These are phyloP conservation scores for Aspergillus sclerotialis DNA, from an alignment of 2,329 filamentous ascomycete species.

Conservation along the genomic window DNA sequence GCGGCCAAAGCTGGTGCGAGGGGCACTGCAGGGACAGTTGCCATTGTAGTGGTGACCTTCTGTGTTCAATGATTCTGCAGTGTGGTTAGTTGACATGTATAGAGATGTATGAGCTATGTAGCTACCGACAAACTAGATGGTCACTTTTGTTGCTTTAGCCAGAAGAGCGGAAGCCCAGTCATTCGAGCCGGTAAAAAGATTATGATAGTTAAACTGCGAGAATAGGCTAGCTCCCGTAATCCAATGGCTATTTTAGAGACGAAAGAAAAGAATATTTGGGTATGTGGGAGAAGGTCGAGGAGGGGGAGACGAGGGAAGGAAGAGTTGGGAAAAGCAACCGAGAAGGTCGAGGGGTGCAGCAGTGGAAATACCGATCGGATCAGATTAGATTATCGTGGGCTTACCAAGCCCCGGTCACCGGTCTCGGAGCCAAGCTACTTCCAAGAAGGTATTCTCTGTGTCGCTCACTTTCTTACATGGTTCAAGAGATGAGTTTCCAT, in stretches of 20 bases:
- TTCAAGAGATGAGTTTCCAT: too few relatives aligned
- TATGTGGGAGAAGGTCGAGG: neutral
- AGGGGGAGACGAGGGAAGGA: conserved; percentile 3
- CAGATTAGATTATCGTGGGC: conserved; percentile 27
- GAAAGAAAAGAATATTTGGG: conserved; percentile 1
- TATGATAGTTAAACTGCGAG: conserved; percentile 4
- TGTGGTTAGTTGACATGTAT: neutral
- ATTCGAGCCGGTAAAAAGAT: conserved; percentile 19
- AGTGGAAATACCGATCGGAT: conserved; percentile 18
- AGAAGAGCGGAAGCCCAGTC: conserved; percentile 30
- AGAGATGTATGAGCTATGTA: neutral
- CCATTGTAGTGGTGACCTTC: conserved; percentile 25
- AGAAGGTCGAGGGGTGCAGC: conserved; percentile 3
- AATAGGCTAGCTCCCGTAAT: neutral
- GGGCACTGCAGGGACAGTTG: conserved; percentile 30
- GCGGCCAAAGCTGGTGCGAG: conserved; percentile 32
- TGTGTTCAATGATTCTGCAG: neutral
- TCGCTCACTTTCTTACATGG: too few relatives aligned
- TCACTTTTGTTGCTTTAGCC: conserved; percentile 21
- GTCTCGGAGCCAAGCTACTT: conserved; percentile 17
- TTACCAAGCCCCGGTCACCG: conserved; percentile 7
- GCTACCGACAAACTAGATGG: conserved; percentile 3
- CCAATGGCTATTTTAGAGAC: neutral
- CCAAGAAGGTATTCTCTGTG: too few relatives aligned
- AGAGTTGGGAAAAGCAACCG: conserved; percentile 1